Base-by-base conservation (phyloP, 805 yeast species). In the Hanseniaspora nectarophila region DNA sequence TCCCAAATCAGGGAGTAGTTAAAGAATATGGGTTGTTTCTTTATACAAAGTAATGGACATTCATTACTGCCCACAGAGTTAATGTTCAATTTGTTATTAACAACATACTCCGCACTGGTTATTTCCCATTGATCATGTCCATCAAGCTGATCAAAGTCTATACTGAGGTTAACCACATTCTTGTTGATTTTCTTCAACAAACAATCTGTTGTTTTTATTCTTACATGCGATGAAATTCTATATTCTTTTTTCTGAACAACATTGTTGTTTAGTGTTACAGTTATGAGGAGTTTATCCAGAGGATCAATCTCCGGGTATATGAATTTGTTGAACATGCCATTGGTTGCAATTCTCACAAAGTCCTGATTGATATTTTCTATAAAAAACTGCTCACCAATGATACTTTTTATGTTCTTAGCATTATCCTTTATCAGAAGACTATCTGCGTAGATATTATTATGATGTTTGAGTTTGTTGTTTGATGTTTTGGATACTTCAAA, bases 281-380 rank as follows among this genome's bases (percentile, higher is more conserved):
- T 31, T 42, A 49, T 42, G 5, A 24, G 5, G 16, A 49, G 20
- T 5, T 23, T 26, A 34, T 49, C 53, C 7, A 10, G 18, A 12
- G 43, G 43, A 4, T 31, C 34, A 16, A 49, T 13, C 7, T 49
- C 29, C 5, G 46, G 16, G 24, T 49, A 49, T 16, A 49, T 24
- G 13, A 39, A 42, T 16, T 49, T 49, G 26, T 49, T 49, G 21
- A 49, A 49, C 15, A 49, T 18, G 12, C 39, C 53, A 15, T 49
- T 34, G 1, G 53, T 49, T 9, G 23, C 9, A 5, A 49, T 34
- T 26, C 43, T 40, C 5, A 33, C 16, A 5, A 18, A 15, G 10
- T n/a, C 9, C 3, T 33, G 18, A 5, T 15, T 23, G 8, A 26
- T 16, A 3, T 35, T n/a, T 3, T 28, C 15, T 16, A 39, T 32